Evolutionary conservation across 1,139 yeast species (phyloP).

Genomic region (Taphrina populina): DNA sequence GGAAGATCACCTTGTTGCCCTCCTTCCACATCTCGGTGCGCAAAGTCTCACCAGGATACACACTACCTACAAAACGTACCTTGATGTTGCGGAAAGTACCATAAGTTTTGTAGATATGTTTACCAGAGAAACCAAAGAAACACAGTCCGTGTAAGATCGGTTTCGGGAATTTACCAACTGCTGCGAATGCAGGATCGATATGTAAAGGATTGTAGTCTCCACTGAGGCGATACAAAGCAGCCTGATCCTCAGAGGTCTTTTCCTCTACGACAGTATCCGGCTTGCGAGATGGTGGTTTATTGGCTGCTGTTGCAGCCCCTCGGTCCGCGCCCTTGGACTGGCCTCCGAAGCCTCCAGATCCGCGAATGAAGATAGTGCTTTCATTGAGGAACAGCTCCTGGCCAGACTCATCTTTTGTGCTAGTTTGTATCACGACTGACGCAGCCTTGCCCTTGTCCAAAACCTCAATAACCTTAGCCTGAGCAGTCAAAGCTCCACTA

Average conservation of each 20-base stretch:
- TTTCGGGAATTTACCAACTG: conserved; percentile 77
- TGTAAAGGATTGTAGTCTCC: conserved; percentile 96
- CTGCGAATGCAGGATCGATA: conserved; percentile 87
- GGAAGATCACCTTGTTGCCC: conserved; percentile 70
- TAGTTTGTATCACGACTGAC: conserved; percentile 71
- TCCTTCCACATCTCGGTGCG: conserved; percentile 78
- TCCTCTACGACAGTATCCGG: conserved; percentile 69
- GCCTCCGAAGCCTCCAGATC: conserved; percentile 59
- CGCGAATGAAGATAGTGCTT: conserved; percentile 82
- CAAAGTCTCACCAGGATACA: conserved; percentile 94
- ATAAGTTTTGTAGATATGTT: conserved; percentile 71
- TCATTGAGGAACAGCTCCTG: conserved; percentile 75
- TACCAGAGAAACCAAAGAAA: conserved; percentile 77
- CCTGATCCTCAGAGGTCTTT: conserved; percentile 70
- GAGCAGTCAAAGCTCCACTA: conserved; percentile 59
- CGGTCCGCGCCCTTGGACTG: conserved; percentile 57
- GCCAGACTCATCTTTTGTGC: conserved; percentile 70
- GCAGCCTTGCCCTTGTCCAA: conserved; percentile 89
- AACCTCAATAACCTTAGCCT: conserved; percentile 66
- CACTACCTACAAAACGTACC: conserved; percentile 87
- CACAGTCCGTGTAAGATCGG: conserved; percentile 91
- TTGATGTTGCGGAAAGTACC: conserved; percentile 84
- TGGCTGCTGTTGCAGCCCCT: conserved; percentile 61
- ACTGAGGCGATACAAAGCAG: conserved; percentile 84
- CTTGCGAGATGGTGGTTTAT: conserved; percentile 60